phyloP scores from a whole-genome alignment of 805 yeast genomes.

The Candida parachauliodes region DNA sequence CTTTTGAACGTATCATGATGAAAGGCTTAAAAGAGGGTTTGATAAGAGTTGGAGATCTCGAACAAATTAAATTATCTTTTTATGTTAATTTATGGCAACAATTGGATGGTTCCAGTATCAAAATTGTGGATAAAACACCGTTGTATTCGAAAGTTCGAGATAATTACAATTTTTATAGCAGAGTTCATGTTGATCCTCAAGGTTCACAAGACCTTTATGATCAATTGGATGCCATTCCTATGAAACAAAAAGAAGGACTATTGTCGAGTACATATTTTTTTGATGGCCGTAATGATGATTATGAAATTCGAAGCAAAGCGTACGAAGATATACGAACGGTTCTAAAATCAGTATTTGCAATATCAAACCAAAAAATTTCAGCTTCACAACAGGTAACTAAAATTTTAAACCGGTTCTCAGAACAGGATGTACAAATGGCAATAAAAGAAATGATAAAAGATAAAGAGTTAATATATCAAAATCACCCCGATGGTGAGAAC shows the following conservation, averaged over 20 bases:
- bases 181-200: constrained; percentile 7
- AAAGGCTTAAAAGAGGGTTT: constrained; percentile 54
- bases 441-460: constrained; percentile 47
- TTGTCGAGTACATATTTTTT: constrained; percentile 46
- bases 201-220: constrained; percentile 29
- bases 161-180: constrained; percentile 44
- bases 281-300: constrained; percentile 18
- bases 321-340: constrained; percentile 38
- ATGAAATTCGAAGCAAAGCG: constrained; percentile 6
- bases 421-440: constrained; percentile 24
- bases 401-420: constrained; percentile 44
- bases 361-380: constrained; percentile 32
- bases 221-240: constrained; percentile 53
- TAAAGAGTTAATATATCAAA: constrained; percentile 49
- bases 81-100: constrained; percentile 66
- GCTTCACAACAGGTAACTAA: constrained; percentile 42
- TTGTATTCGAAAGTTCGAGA: constrained; percentile 41
- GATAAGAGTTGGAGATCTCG: constrained; percentile 48
- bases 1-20: constrained; percentile 66
- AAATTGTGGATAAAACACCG: constrained; percentile 29
- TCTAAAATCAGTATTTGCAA: constrained; percentile 49
- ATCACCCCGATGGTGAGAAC: constrained; percentile 34
- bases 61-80: constrained; percentile 45
- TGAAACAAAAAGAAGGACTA: constrained; percentile 65
- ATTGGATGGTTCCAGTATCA: constrained; percentile 37